Base-by-base conservation (phyloP, 2,329 filamentous ascomycete genomes). In the Hymenoscyphus infarciens region DNA sequence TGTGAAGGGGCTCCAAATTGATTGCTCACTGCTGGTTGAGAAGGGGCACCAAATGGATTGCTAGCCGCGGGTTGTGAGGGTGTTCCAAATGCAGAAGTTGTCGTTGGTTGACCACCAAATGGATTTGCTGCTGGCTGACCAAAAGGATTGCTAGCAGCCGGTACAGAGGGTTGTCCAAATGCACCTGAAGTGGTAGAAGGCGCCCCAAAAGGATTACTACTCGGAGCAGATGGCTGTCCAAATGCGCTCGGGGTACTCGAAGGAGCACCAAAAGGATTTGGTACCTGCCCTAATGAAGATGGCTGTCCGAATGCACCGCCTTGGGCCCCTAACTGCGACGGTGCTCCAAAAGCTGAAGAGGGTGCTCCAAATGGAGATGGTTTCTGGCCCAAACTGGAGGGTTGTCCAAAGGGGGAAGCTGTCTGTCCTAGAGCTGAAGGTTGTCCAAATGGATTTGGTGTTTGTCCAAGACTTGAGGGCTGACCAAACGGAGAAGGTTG, bases 121-220 rank as follows among this genome's bases (percentile, higher is more conserved):
- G 56, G 35, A n/a, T 25, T 31, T 52, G 45, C 45, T 52, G 45
- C 45, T 5, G 45, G 45, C 19, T 33, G 59, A 3, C 53, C 53
- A 33, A 55, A 55, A n/a, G 27, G 25, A 29, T 22, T 57, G 11
- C n/a, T 25, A 31, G 49, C 19, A 8, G 58, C 49, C 33, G 61
- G 61, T 16, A 49, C 31, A 59, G 38, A 56, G 16, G 67, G 65
- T 53, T 69, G 70, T 42, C 67, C 71, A 65, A 72, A 76, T 53
- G 68, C 69, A 61, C 68, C 70, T 7, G 76, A 71, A 7, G 74
- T 70, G 22, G 71, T 69, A 56, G 78, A 74, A 38, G 74, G 72
- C 61, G 77, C 74, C 19, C 78, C 77, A 67, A 81, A 80, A n/a
- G 74, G 70, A 57, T 66, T 64, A 15, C 57, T 42, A 58, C 49